phyloP scores from a whole-genome alignment of 345 rosid genomes.

The Jatropha curcas region DNA sequence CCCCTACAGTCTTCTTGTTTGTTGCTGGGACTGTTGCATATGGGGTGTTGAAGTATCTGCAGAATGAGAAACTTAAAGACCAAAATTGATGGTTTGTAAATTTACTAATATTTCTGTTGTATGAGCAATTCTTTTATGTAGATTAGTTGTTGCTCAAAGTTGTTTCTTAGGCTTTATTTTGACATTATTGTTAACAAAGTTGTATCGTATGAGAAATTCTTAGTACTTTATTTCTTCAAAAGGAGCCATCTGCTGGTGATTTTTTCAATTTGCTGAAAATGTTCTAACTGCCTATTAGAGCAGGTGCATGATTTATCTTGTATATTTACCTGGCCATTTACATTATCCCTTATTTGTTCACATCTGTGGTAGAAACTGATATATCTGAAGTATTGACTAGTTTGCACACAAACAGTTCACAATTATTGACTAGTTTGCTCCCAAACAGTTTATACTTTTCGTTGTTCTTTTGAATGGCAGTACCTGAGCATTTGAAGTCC shows the following conservation, averaged over 20 bases:
- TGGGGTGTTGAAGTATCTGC: slow-evolving; percentile 77
- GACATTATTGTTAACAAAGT: neutral
- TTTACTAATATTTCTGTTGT: slow-evolving; percentile 15
- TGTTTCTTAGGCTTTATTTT: neutral
- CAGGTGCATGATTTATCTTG: neutral
- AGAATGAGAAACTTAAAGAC: slow-evolving; percentile 68
- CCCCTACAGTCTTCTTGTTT: slow-evolving; percentile 73
- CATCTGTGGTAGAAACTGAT: neutral
- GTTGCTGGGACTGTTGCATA: slow-evolving; percentile 74
- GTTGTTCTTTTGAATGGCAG: neutral
- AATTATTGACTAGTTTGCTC: neutral
- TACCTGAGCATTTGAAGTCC: neutral
- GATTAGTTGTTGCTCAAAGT: neutral
- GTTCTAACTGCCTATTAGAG: neutral
- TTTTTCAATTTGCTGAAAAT: slow-evolving; percentile 6
- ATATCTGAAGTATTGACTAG: neutral
- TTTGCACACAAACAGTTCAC: too few relatives aligned
- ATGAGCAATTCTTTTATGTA: neutral
- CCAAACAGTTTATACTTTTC: neutral
- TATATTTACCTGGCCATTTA: neutral
- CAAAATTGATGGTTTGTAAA: slow-evolving; percentile 37
- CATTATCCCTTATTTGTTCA: neutral
- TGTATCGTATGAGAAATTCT: neutral
- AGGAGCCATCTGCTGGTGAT: neutral
- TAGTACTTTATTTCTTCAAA: neutral